phyloP scores from a whole-genome alignment of 2,329 filamentous ascomycete genomes.

The Ophiocordyceps unilateralis region DNA sequence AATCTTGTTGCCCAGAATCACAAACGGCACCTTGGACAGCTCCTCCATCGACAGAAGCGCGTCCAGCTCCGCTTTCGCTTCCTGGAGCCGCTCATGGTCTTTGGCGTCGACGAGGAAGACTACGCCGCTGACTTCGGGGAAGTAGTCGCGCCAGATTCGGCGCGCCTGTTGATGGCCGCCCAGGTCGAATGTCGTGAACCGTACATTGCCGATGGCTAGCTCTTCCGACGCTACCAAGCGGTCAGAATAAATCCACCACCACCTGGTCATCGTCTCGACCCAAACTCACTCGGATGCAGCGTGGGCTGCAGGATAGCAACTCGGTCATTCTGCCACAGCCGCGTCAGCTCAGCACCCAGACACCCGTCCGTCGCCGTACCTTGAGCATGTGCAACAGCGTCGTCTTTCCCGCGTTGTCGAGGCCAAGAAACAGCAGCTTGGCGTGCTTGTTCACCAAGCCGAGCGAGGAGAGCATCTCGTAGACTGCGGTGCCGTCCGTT shows the following conservation, averaged over 20 bases:
- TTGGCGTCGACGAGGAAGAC: constrained; percentile 97
- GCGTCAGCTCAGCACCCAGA: constrained; percentile 6
- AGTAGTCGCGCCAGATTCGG: constrained; percentile 92
- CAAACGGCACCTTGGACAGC: constrained; percentile 84
- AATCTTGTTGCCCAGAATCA: constrained; percentile 98
- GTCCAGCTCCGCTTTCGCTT: constrained; percentile 95
- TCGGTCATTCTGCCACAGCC: constrained; percentile 56
- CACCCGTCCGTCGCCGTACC: constrained; percentile 28
- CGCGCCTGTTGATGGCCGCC: constrained; percentile 89
- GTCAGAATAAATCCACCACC: constrained; percentile 2
- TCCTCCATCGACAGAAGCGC: constrained; percentile 94
- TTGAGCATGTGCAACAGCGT: constrained; percentile 91
- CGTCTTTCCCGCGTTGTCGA: constrained; percentile 91
- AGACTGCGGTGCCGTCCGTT: constrained; percentile 43
- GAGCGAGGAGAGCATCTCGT: constrained; percentile 73
- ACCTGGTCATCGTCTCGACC: background rate
- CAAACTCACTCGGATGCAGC: constrained; percentile 65
- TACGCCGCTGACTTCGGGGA: constrained; percentile 89
- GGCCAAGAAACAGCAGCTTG: constrained; percentile 82
- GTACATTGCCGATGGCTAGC: constrained; percentile 79
- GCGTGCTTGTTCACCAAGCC: constrained; percentile 91
- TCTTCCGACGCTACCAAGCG: constrained; percentile 58
- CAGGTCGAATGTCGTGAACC: constrained; percentile 88
- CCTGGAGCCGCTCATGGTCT: constrained; percentile 83
- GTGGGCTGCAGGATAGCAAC: constrained; percentile 83